Evolutionary conservation across 2,329 filamentous ascomycete genomes (phyloP).

Genomic region (Cadophora luteo-olivacea): DNA sequence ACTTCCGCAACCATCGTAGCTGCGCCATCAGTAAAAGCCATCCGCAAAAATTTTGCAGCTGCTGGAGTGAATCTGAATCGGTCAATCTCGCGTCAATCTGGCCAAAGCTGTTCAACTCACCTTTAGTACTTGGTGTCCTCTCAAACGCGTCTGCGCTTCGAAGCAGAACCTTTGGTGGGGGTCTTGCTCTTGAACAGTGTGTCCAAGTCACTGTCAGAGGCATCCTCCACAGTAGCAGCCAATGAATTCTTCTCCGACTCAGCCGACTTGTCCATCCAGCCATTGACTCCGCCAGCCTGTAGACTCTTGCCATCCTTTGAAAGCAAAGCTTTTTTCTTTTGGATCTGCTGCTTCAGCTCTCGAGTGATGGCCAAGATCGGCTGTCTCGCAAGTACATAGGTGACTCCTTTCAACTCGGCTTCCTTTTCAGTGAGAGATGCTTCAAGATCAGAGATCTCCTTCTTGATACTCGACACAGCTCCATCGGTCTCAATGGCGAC

Average conservation of each 20-base stretch:
- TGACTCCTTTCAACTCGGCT: background rate
- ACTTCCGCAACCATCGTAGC: too few relatives aligned
- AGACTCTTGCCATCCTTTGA: background rate
- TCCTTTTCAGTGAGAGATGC: background rate
- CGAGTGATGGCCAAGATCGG: background rate
- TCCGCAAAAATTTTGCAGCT: too few relatives aligned
- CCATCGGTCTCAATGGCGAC: background rate
- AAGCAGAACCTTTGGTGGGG: background rate
- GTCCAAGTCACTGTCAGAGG: background rate
- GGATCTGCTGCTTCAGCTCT: background rate
- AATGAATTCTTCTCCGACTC: background rate
- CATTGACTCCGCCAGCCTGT: background rate
- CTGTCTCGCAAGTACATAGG: background rate
- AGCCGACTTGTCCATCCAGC: background rate
- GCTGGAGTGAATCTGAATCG: too few relatives aligned
- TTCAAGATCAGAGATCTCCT: background rate
- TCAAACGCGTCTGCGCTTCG: conserved; percentile 1
- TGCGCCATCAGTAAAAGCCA: too few relatives aligned
- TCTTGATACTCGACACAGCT: background rate
- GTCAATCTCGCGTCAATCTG: too few relatives aligned
- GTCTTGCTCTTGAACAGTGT: background rate
- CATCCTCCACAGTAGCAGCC: conserved; percentile 17
- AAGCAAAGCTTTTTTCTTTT: background rate
- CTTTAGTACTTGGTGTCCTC: background rate
- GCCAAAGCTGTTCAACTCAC: too few relatives aligned